Conservation (phyloP, 2,329 filamentous ascomycete species). For the Periconia digitata region DNA sequence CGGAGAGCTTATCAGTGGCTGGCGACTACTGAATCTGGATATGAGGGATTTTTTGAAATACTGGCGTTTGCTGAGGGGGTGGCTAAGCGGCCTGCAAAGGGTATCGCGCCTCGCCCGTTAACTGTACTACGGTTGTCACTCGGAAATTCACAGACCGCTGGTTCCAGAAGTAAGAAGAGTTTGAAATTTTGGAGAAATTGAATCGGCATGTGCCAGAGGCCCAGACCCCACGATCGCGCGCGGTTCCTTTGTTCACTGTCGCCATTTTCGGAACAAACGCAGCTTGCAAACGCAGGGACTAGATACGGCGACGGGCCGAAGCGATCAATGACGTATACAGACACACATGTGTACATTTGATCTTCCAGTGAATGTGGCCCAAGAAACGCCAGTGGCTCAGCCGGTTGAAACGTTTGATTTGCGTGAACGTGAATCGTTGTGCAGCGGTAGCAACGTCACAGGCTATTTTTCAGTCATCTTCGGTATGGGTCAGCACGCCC, state of each 20-base stretch:
- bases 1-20: constrained; percentile 18
- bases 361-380: not conserved
- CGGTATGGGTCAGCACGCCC: too few relatives aligned
- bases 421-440: too few relatives aligned
- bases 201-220: not conserved
- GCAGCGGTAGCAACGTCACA: too few relatives aligned
- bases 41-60: constrained; percentile 14
- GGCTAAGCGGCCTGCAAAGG: constrained; percentile 6
- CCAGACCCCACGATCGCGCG: not conserved
- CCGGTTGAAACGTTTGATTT: not conserved
- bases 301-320: not conserved
- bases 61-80: constrained; percentile 8
- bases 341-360: not conserved
- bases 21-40: constrained; percentile 12
- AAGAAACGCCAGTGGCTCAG: not conserved
- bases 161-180: not conserved
- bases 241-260: not conserved
- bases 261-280: not conserved
- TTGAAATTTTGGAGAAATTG: not conserved
- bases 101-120: not conserved
- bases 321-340: not conserved
- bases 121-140: not conserved
- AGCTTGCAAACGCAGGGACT: not conserved
- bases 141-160: not conserved
- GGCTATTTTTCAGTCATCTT: too few relatives aligned